phyloP scores from a whole-genome alignment of 1,139 yeast species.

The Geotrichum carabidarum region DNA sequence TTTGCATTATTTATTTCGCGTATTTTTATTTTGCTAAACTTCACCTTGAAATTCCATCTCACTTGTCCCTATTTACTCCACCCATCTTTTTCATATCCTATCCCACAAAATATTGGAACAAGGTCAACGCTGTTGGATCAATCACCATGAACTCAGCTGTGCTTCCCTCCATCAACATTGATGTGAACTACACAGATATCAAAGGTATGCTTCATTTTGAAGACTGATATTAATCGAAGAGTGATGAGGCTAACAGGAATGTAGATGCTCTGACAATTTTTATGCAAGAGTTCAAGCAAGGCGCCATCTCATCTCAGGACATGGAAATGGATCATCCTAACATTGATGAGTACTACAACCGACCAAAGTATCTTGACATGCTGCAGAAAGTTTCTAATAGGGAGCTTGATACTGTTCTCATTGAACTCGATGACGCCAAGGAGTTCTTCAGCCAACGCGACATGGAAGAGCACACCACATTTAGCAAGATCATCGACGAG shows the following conservation, averaged over 20 bases:
- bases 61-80: background rate
- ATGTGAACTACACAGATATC: slow-evolving; percentile 50
- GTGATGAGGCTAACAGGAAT: slow-evolving; percentile 4
- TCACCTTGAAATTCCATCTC: background rate
- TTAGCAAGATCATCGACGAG: slow-evolving; percentile 47
- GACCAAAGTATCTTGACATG: slow-evolving; percentile 68
- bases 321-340: slow-evolving; percentile 19
- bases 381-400: slow-evolving; percentile 82
- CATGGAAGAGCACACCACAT: slow-evolving; percentile 26
- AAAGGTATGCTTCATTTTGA: slow-evolving; percentile 23
- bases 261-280: slow-evolving; percentile 25
- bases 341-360: slow-evolving; percentile 19
- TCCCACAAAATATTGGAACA: background rate
- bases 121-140: background rate
- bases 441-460: slow-evolving; percentile 49
- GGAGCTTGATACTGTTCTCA: slow-evolving; percentile 57
- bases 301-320: slow-evolving; percentile 18
- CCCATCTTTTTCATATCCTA: background rate
- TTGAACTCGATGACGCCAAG: slow-evolving; percentile 82
- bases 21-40: no score
- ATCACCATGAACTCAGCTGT: slow-evolving; percentile 26
- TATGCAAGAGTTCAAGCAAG: slow-evolving; percentile 28
- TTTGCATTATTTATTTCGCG: slow-evolving; percentile 1
- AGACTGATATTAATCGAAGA: background rate
- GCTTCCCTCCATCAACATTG: slow-evolving; percentile 51